Evolutionary conservation across 345 rosid genomes (phyloP), one percentile per base, ranked within the genome.

Genomic region (Murraya koenigii): DNA sequence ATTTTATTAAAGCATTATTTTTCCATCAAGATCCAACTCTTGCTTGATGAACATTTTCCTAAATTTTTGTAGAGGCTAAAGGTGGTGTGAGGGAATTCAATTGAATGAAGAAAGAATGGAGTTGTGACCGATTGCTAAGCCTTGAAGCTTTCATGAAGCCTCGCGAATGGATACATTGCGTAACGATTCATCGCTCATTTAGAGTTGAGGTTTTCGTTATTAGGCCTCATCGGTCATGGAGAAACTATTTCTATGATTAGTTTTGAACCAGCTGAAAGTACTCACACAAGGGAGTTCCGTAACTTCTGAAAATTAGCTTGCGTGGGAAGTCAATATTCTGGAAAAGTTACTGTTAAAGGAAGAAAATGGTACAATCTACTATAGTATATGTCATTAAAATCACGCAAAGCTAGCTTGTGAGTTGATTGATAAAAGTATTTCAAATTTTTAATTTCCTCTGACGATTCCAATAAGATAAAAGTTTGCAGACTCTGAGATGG

Each of bases 161-260:
- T 15, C 60, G n/a, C 66, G 2, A 68, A 75, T 44, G 44, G 68
- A n/a, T 64, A 36, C 30, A 66, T 56, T 4, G 64, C 47, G n/a
- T n/a, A 47, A 69, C 20, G 26, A 75, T 58, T 56, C n/a, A n/a
- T n/a, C n/a, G 28, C 69, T 80, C 28, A 8, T 80, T 75, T 47
- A 71, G 82, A 59, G 70, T 30, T 13, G 79, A 80, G 70, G 71
- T 80, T 52, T 66, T 69, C 26, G 79, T 69, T 20, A 15, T 74
- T 17, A 60, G 49, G 25, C 14, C 35, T 11, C n/a, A 41, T 52
- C 6, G 47, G 70, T 19, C 33, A 23, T 3, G 60, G 33, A 35
- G 32, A 78, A 62, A 55, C 63, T 32, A 71, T 70, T 23, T 23
- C 70, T 59, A 70, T 69, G 70, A 52, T 70, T 33, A 15, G 63